Percentiles rank a stretch among this genome's conserved stretches.
phyloP scores from a whole-genome alignment of 768 basidiomycete genomes.

The Lactarius hengduanensis region DNA sequence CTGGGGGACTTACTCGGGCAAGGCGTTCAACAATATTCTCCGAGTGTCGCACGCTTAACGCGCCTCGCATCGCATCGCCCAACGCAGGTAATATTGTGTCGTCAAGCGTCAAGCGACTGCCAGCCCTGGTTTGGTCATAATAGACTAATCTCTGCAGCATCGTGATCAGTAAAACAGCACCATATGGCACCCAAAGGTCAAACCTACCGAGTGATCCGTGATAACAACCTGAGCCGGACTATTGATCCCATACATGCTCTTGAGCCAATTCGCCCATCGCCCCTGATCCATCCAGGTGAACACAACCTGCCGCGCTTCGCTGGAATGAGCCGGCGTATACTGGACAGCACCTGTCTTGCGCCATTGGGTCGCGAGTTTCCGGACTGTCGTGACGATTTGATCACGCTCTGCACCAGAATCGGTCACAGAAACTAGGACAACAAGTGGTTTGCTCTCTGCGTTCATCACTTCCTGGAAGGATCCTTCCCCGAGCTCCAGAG shows the following conservation, averaged over 20 bases:
- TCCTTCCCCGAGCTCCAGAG: conserved; percentile 70
- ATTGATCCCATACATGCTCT: conserved; percentile 82
- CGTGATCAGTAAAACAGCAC: conserved; percentile 4
- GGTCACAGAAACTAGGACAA: conserved; percentile 66
- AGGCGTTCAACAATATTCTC: conserved; percentile 68
- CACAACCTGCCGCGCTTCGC: conserved; percentile 54
- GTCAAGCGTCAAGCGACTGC: conserved; percentile 55
- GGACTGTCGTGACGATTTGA: conserved; percentile 47
- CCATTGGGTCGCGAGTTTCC: conserved; percentile 61
- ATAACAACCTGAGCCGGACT: conserved; percentile 54
- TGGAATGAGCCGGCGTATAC: conserved; percentile 28
- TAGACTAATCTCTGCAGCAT: conserved; percentile 63
- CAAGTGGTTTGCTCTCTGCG: conserved; percentile 67
- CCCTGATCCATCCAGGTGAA: conserved; percentile 90
- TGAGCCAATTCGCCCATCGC: conserved; percentile 86
- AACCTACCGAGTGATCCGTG: conserved; percentile 74
- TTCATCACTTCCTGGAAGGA: conserved; percentile 88
- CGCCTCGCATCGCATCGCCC: conserved; percentile 58
- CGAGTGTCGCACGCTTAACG: conserved; percentile 56
- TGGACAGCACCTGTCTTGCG: conserved; percentile 40
- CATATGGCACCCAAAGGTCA: neutral
- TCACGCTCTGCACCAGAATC: conserved; percentile 34
- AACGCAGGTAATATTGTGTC: conserved; percentile 62
- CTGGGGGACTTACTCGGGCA: conserved; percentile 52
- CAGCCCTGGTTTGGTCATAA: conserved; percentile 63